Evolutionary conservation across 495 filamentous ascomycete genomes (phyloP).

Genomic region (Tuber indicum): DNA sequence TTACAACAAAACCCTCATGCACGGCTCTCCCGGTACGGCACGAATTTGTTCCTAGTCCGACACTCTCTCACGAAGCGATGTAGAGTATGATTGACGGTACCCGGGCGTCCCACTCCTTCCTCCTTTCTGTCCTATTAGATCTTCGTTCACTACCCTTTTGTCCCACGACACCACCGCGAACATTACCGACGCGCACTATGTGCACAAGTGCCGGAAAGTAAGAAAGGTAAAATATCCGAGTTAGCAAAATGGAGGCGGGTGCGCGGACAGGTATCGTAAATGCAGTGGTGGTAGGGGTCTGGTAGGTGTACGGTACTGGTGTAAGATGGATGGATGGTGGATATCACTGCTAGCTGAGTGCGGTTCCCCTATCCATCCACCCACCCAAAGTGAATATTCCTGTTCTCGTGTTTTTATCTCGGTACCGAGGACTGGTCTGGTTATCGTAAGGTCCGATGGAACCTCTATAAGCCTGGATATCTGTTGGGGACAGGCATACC

Average conservation of each 20-base stretch:
- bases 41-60: not conserved
- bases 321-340: not conserved
- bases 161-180: not conserved
- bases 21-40: not conserved
- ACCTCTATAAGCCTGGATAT: not conserved
- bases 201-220: not conserved
- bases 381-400: not conserved
- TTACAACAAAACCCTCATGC: not conserved
- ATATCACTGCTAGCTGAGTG: not conserved
- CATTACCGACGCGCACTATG: not conserved
- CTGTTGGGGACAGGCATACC: not conserved
- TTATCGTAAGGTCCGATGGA: not conserved
- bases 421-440: not conserved
- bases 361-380: not conserved
- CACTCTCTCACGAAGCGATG: not conserved
- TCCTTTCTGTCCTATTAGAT: not conserved
- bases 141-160: not conserved
- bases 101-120: not conserved
- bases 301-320: too few species aligned
- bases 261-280: not conserved
- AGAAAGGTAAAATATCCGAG: not conserved
- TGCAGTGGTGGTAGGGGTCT: too few species aligned
- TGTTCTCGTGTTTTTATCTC: not conserved
- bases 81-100: not conserved
- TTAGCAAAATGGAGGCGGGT: not conserved